Evolutionary conservation across 106 monocot genomes (phyloP), one percentile per base, ranked within the genome.

Genomic region (Platanthera guangdongensis): DNA sequence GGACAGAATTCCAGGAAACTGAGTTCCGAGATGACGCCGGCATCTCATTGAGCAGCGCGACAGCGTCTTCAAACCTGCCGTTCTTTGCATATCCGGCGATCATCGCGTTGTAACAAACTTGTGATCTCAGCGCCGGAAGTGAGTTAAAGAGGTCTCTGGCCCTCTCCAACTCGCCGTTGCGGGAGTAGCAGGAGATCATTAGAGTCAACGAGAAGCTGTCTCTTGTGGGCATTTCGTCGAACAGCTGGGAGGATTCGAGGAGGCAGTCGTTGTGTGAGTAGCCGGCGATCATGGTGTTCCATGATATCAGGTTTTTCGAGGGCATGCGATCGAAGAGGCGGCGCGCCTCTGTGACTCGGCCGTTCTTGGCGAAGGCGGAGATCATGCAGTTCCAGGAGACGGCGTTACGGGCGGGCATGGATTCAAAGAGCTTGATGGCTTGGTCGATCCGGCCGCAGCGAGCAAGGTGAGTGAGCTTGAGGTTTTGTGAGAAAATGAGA

Each of bases 301-400:
- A 88, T 14, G 87, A 84, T 39, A 88, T 60, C 25, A 80, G 30
- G 54, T 88, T 84, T 63, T 78, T 81, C 62, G 11, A 64, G 2
- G 77, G 77, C 82, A 88, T 88, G 8, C 25, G 51, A 55, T 84
- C 80, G 63, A 88, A 84, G 4, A 88, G 80, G 7, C 16, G 25
- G 8, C 77, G 57, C 7, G 87, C 87, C 10, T 84, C 82, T 2
- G 9, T 1, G 1, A 88, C 15, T 47, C 82, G 67, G n/a, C 82
- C 82, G n/a, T 84, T 79, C 49, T 77, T 84, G 16, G 87, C 81
- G 48, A 76, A 80, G 12, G 82, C 87, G 4, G 84, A 88, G 68
- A 88, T 77, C 88, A 88, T 88, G 45, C 77, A 80, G 71, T 88
- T 88, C 74, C 77, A 94, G 0, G 92, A 78, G 16, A 89, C 85